Conservation (phyloP, 2,329 filamentous ascomycete species). For the Neodidymelliopsis sp. region DNA sequence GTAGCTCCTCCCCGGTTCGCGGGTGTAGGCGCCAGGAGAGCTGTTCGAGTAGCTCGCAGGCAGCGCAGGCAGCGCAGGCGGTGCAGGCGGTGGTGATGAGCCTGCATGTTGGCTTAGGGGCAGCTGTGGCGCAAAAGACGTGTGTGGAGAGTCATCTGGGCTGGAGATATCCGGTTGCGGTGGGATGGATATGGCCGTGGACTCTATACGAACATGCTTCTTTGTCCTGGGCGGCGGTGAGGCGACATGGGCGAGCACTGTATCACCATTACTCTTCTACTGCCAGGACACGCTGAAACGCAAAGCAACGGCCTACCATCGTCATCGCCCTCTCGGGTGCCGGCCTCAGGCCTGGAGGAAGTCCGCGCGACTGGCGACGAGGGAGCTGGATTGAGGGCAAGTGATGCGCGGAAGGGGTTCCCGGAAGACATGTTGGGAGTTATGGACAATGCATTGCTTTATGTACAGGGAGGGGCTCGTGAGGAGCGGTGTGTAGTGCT, state of each 20-base stretch:
- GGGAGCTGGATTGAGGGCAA: slow-evolving; percentile 31
- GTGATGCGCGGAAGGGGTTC: slow-evolving; percentile 50
- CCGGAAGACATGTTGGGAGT: slow-evolving; percentile 48
- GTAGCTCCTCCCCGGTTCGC: slow-evolving; percentile 31
- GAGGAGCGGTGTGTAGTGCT: slow-evolving; percentile 30
- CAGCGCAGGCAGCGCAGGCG: slow-evolving; percentile 23
- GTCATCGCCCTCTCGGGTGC: slow-evolving; percentile 34
- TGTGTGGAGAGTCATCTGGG: slow-evolving; percentile 27
- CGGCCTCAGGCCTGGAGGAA: slow-evolving; percentile 36
- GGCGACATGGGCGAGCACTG: slow-evolving; percentile 38
- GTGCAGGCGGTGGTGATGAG: slow-evolving; percentile 25
- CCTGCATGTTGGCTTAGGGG: slow-evolving; percentile 23
- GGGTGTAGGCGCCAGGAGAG: slow-evolving; percentile 22
- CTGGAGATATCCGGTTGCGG: slow-evolving; percentile 42
- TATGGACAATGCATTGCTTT: slow-evolving; percentile 51
- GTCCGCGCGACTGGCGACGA: slow-evolving; percentile 33
- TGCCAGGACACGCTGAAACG: slow-evolving; percentile 28
- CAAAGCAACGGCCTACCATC: slow-evolving; percentile 44
- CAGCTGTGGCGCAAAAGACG: slow-evolving; percentile 26
- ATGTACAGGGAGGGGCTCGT: slow-evolving; percentile 42
- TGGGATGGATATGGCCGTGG: slow-evolving; percentile 48
- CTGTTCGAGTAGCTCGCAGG: slow-evolving; percentile 31
- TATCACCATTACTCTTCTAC: slow-evolving; percentile 45
- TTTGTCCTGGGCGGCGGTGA: slow-evolving; percentile 56
- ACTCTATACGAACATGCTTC: slow-evolving; percentile 65